phyloP scores from a whole-genome alignment of 495 filamentous ascomycete species.

The Evansstolkia leycettana region DNA sequence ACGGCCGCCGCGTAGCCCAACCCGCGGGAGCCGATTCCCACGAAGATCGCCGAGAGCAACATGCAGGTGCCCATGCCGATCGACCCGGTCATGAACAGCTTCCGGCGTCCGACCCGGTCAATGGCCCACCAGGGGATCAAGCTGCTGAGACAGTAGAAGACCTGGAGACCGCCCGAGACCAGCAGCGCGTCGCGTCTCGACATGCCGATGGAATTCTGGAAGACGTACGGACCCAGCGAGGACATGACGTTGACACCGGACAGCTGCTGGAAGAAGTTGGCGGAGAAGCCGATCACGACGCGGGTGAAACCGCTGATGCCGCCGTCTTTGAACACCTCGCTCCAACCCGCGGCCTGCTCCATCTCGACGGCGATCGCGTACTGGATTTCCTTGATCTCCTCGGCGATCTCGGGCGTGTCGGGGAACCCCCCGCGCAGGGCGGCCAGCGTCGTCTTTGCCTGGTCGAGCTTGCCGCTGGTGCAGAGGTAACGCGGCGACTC shows the following conservation, averaged over 20 bases:
- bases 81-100: not conserved
- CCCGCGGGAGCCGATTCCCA: not conserved
- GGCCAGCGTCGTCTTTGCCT: slow-evolving; percentile 41
- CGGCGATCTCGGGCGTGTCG: slow-evolving; percentile 26
- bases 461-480: slow-evolving; percentile 32
- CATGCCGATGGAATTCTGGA: slow-evolving; percentile 2
- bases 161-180: slow-evolving; percentile 1
- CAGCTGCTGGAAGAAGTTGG: slow-evolving; percentile 2
- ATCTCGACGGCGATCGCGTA: slow-evolving; percentile 2
- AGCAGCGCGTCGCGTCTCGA: not conserved
- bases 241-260: slow-evolving; percentile 3
- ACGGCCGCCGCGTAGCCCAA: not conserved
- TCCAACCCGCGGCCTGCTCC: slow-evolving; percentile 1
- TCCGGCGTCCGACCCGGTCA: not conserved
- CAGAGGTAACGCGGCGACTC: slow-evolving; percentile 40
- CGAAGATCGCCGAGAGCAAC: not conserved
- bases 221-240: slow-evolving; percentile 1
- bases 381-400: slow-evolving; percentile 2
- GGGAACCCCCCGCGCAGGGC: slow-evolving; percentile 43
- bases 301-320: slow-evolving; percentile 1
- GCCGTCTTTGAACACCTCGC: slow-evolving; percentile 1
- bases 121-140: not conserved
- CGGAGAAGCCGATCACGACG: slow-evolving; percentile 1
- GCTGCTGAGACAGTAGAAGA: slow-evolving; percentile 1
- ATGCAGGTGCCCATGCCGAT: slow-evolving; percentile 1